Conservation (phyloP, 306 rosid species). For the Vigna angularis region DNA sequence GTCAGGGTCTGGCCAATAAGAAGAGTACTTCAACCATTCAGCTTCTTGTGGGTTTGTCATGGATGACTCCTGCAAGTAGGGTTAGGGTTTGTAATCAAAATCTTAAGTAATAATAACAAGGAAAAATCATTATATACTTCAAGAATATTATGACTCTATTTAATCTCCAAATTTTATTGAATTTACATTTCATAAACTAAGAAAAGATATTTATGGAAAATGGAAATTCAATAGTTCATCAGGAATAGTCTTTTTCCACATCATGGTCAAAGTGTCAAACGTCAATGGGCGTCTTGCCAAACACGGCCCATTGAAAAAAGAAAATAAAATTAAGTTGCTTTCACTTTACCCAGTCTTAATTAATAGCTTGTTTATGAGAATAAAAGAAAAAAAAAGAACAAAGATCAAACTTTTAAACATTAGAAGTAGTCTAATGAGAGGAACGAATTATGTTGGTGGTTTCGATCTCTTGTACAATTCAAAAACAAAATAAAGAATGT, state of each 20-base stretch:
- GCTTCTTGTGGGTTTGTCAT: constrained; percentile 79
- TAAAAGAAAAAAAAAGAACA: neutral
- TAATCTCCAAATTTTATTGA: too few relatives aligned
- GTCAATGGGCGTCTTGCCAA: constrained; percentile 25
- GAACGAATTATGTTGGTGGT: constrained; percentile 26
- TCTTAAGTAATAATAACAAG: neutral
- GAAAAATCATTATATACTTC: neutral
- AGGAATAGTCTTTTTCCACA: constrained; percentile 19
- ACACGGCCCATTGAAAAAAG: constrained; percentile 26
- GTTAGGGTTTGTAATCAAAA: constrained; percentile 41
- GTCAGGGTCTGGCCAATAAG: constrained; percentile 95
- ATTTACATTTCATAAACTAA: neutral
- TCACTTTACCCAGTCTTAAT: constrained; percentile 8
- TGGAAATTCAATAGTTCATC: constrained; percentile 3
- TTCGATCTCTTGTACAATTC: constrained; percentile 32
- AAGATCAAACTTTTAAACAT: neutral
- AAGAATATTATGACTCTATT: neutral
- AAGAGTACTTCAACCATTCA: constrained; percentile 93
- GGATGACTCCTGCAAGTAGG: constrained; percentile 72
- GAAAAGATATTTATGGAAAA: constrained; percentile 5
- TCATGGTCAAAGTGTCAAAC: constrained; percentile 27
- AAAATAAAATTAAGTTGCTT: constrained; percentile 17
- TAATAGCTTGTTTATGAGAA: neutral
- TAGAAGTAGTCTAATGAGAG: neutral
- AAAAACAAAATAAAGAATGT: constrained; percentile 7